Evolutionary conservation across 2,329 filamentous ascomycete species (phyloP), one percentile per base, ranked within the genome.

Genomic region (Cryphonectria carpinicola): DNA sequence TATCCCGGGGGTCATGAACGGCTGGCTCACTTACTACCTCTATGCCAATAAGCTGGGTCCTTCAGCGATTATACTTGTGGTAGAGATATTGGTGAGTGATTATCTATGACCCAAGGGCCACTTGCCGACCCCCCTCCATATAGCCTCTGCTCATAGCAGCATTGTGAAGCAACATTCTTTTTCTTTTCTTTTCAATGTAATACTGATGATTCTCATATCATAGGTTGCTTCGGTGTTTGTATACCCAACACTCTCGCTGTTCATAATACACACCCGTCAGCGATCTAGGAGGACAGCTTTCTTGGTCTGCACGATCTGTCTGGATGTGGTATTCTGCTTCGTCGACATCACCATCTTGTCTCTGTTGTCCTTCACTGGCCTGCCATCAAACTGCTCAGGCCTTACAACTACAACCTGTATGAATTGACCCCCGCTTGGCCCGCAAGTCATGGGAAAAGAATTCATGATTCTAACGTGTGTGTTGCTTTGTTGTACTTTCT

Each of bases 51-150:
- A 66, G 1, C 73, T 80, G 10, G 77, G 77, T 10, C 71, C 79
- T 14, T 71, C 78, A 11, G 39, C 73, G 1, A 74, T 71, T 22
- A 78, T 81, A 76, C 70, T 77, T 32, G 70, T 77, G 13, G 70
- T 82, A 32, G 79, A 82, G 74, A 70, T 80, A 65, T 72, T 82
- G 77, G 81, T 82, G 75, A 72, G 79, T 76, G 25, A 35, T 11
- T 28, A 46, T 32, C n/a, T 60, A 4, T 19, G n/a, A 5, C 32
- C 37, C 10, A n/a, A 62, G 41, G 62, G 19, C 43, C 13, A 4
- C 5, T 37, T 62, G 4, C 22, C 32, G 49, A 54, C 13, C 10
- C 7, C 14, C 28, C 4, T 37, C 46, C 28, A 28, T n/a, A n/a
- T 43, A 43, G 22, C 32, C 32, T 17, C 28, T 14, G 8, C 19